Conservation (phyloP, 805 yeast species). For the Clavispora fructus region DNA sequence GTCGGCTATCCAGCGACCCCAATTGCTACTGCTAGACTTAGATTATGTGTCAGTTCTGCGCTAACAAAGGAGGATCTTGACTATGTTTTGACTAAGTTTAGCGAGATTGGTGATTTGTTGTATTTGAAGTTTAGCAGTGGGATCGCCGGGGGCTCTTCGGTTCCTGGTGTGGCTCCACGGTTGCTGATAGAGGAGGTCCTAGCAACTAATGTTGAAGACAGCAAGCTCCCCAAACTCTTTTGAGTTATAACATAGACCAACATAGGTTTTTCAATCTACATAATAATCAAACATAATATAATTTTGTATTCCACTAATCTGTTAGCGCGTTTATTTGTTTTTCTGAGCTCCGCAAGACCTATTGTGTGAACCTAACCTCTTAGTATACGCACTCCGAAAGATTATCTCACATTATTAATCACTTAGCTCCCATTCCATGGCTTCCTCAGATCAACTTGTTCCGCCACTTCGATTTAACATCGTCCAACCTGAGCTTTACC, state of each 20-base stretch:
- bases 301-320: not conserved
- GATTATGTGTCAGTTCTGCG: constrained; percentile 89
- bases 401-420: not conserved
- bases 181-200: constrained; percentile 77
- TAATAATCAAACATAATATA: not conserved
- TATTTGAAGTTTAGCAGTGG: constrained; percentile 76
- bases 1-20: constrained; percentile 99
- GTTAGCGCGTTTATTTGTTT: too few relatives aligned
- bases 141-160: constrained; percentile 62
- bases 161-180: constrained; percentile 56
- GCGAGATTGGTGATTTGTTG: constrained; percentile 72
- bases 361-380: not conserved
- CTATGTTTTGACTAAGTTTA: constrained; percentile 60
- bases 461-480: constrained; percentile 79
- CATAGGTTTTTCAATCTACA: not conserved
- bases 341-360: not conserved
- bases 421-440: not conserved
- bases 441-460: constrained; percentile 26
- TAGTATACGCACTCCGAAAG: not conserved
- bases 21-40: constrained; percentile 78
- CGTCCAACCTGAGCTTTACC: constrained; percentile 62
- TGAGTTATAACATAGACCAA: not conserved
- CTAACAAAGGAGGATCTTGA: constrained; percentile 93
- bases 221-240: constrained; percentile 23
- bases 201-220: constrained; percentile 65